Evolutionary conservation across 306 rosid species (phyloP).

Genomic region (Hippophae gyantsensis): DNA sequence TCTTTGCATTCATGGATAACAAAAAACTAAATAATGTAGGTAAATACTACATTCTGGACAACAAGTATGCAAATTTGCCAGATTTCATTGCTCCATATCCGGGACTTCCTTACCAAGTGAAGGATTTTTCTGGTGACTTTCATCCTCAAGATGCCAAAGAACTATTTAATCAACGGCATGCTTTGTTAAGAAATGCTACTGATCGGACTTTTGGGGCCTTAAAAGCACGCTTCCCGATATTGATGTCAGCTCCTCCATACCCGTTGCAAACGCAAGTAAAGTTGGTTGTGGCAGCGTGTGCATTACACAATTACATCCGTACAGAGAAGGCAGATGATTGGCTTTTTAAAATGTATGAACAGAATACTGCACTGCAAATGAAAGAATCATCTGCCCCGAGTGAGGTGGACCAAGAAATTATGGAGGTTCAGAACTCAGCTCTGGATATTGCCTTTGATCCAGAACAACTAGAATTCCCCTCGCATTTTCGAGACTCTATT

Average conservation of each 20-base stretch:
- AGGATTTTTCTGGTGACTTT: conserved; percentile 47
- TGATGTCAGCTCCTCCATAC: conserved; percentile 70
- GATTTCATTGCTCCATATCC: conserved; percentile 80
- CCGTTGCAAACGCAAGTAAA: conserved; percentile 84
- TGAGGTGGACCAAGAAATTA: conserved; percentile 28
- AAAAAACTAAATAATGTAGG: conserved; percentile 40
- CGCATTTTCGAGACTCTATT: conserved; percentile 48
- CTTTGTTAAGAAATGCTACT: conserved; percentile 44
- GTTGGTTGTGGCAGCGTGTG: conserved; percentile 78
- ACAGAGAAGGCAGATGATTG: conserved; percentile 67
- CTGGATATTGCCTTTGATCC: conserved; percentile 33
- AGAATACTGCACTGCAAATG: conserved; percentile 24
- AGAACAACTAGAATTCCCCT: conserved; percentile 37
- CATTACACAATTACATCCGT: conserved; percentile 69
- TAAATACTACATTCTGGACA: conserved; percentile 72
- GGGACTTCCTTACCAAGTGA: conserved; percentile 35
- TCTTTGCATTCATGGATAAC: conserved; percentile 12
- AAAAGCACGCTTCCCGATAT: conserved; percentile 72
- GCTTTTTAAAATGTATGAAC: conserved; percentile 54
- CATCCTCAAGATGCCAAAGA: conserved; percentile 64
- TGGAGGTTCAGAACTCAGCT: conserved; percentile 23
- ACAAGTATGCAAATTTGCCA: conserved; percentile 59
- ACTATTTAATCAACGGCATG: conserved; percentile 73
- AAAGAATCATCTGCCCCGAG: conserved; percentile 40
- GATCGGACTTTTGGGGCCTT: conserved; percentile 51